Evolutionary conservation across 192 early-diverging fungal species (phyloP).

Genomic region (Lobosporangium transversale): DNA sequence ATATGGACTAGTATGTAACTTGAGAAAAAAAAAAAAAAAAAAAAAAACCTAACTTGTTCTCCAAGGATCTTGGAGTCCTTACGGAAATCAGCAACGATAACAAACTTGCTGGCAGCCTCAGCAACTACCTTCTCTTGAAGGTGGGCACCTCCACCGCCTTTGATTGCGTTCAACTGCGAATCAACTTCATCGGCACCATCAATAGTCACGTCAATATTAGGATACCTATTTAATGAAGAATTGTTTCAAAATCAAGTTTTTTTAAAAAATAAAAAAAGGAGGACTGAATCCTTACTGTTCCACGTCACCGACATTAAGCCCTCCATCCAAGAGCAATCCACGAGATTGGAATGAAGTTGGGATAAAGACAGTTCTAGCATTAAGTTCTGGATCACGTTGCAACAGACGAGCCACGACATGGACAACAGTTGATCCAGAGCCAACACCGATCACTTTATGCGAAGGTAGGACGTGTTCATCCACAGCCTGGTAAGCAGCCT

Average conservation of each 20-base stretch:
- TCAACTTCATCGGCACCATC: constrained; percentile 94
- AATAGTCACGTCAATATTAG: constrained; percentile 87
- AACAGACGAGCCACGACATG: constrained; percentile 86
- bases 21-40: not conserved
- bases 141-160: constrained; percentile 95
- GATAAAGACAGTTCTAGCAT: constrained; percentile 82
- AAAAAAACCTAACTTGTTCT: constrained; percentile 59
- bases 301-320: constrained; percentile 79
- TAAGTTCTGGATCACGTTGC: constrained; percentile 68
- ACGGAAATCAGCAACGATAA: constrained; percentile 91
- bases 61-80: constrained; percentile 85
- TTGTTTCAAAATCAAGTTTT: not conserved
- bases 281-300: constrained; percentile 68
- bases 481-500: constrained; percentile 89
- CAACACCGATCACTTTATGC: constrained; percentile 86
- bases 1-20: not conserved
- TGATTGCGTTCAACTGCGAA: constrained; percentile 88
- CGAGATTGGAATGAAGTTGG: constrained; percentile 95
- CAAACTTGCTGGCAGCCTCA: constrained; percentile 79
- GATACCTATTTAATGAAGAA: constrained; percentile 57
- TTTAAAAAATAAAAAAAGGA: constrained; percentile 4
- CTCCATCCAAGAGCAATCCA: constrained; percentile 83
- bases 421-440: constrained; percentile 88
- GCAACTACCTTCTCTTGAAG: constrained; percentile 95
- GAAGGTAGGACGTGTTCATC: constrained; percentile 82